Base-by-base conservation (phyloP, 495 filamentous ascomycete genomes). In the Penicillium dipodomyicola region DNA sequence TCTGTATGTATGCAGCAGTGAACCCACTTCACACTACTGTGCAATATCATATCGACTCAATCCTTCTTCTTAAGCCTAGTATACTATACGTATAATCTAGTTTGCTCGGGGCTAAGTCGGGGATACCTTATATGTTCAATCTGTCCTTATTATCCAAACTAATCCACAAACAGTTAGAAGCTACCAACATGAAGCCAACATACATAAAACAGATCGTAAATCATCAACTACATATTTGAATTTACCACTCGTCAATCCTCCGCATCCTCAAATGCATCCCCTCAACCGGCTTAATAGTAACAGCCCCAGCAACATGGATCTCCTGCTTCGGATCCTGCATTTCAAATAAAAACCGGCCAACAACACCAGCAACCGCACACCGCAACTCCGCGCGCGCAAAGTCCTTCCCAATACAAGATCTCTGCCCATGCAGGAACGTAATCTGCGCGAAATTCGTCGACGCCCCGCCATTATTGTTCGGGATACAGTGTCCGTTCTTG, bases 201-300 rank as follows among this genome's bases (percentile, higher is more conserved):
- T 33, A 33, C 32, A 14, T n/a, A 33, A 35, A 44, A 29, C 30
- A 10, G 17, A 52, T 41, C 47, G 56, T 51, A 15, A 40, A 10
- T 51, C 33, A 51, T 51, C n/a, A 23, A 15, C 17, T 3, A 1
- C 8, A 50, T 37, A 15, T 25, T 22, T 2, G 11, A 33, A 52
- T 47, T 22, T 70, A 90, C 88, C 87, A 91, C 5, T 80, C 87
- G 27, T 83, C 81, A 43, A 91, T 65, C 35, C 80, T 68, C 60
- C 69, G 82, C 65, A 85, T 77, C 65, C 71, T 77, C 49, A 89
- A 70, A 67, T 80, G 74, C 78, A 93, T 72, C 10, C 89, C 89
- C 29, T 82, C 82, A 4, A 72, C 72, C 1, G 88, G 88, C 64
- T 81, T 85, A 7, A 81, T 79, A 9, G 88, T 91, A 22, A 91